These are phyloP conservation scores for Eutrema yunnanense DNA, from an alignment of 345 rosid species.

Conservation along the genomic window DNA sequence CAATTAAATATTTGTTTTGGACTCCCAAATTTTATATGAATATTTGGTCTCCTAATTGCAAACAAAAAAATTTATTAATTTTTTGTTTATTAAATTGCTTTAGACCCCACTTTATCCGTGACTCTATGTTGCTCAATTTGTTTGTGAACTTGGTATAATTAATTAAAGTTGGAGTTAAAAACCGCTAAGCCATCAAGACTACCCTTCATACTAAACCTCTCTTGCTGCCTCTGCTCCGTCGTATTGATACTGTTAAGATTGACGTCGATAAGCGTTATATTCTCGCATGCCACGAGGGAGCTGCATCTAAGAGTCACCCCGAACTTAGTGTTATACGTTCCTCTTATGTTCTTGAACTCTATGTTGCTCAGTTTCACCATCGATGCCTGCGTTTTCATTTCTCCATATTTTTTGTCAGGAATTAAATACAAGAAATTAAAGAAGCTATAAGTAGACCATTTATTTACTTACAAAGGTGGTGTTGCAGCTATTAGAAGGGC, in stretches of 20 bases:
- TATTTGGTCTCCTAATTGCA: too few species aligned
- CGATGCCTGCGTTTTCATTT: conserved; percentile 34
- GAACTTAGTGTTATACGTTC: conserved; percentile 39
- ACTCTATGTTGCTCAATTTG: too few species aligned
- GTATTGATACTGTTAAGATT: conserved; percentile 11
- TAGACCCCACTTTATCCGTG: too few species aligned
- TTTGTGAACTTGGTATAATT: background rate
- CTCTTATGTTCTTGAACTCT: conserved; percentile 38
- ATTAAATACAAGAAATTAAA: too few species aligned
- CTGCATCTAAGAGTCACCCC: conserved; percentile 48
- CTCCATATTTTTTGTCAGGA: background rate
- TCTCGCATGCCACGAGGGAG: conserved; percentile 36
- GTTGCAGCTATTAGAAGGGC: conserved; percentile 11
- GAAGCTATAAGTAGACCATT: too few species aligned
- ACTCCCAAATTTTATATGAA: too few species aligned
- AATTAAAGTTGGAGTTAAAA: conserved; percentile 19
- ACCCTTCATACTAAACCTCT: conserved; percentile 29
- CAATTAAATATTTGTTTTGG: too few species aligned
- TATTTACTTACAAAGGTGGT: background rate
- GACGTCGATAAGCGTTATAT: conserved; percentile 28
- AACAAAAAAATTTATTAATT: too few species aligned
- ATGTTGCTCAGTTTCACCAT: conserved; percentile 42
- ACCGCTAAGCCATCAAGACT: conserved; percentile 30
- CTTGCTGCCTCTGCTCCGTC: background rate
- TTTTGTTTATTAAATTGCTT: too few species aligned